These are phyloP conservation scores for Pseudophaeomoniella oleicola DNA, from an alignment of 2,329 filamentous ascomycete species.

Conservation along the genomic window DNA sequence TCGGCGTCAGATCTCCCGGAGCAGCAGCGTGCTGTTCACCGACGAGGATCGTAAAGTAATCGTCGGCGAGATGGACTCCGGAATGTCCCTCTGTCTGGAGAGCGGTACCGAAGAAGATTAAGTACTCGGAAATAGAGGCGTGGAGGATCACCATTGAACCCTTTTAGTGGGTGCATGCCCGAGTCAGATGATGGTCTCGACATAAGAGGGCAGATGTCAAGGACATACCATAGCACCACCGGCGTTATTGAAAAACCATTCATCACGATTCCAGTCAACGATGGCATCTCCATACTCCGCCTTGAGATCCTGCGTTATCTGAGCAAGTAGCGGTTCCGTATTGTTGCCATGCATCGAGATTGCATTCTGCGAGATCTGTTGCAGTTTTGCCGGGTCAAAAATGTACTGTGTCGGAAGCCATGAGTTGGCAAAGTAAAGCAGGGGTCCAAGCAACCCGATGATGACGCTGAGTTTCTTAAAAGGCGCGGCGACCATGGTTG, in stretches of 20 bases:
- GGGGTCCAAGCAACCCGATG: not conserved
- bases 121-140: slow-evolving; percentile 73
- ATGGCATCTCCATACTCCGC: not conserved
- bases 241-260: slow-evolving; percentile 80
- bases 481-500: too few species aligned
- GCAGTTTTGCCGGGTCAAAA: not conserved
- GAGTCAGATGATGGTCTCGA: too few species aligned
- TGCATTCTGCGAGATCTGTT: not conserved
- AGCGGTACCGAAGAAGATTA: slow-evolving; percentile 76
- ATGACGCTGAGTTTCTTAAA: not conserved
- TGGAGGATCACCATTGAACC: slow-evolving; percentile 76
- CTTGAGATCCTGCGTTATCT: not conserved
- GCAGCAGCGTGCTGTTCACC: slow-evolving; percentile 66
- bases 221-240: slow-evolving; percentile 58
- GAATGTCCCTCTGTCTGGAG: slow-evolving; percentile 78
- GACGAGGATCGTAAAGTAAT: slow-evolving; percentile 83
- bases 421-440: not conserved
- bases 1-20: slow-evolving; percentile 50
- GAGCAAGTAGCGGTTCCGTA: not conserved
- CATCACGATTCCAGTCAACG: slow-evolving; percentile 29
- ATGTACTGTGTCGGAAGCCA: not conserved
- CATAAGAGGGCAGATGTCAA: not conserved
- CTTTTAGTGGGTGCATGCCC: slow-evolving; percentile 3
- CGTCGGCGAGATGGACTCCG: slow-evolving; percentile 79
- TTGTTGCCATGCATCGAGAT: not conserved